phyloP scores from a whole-genome alignment of 2,329 filamentous ascomycete species.

The Colletotrichum theobromicola region DNA sequence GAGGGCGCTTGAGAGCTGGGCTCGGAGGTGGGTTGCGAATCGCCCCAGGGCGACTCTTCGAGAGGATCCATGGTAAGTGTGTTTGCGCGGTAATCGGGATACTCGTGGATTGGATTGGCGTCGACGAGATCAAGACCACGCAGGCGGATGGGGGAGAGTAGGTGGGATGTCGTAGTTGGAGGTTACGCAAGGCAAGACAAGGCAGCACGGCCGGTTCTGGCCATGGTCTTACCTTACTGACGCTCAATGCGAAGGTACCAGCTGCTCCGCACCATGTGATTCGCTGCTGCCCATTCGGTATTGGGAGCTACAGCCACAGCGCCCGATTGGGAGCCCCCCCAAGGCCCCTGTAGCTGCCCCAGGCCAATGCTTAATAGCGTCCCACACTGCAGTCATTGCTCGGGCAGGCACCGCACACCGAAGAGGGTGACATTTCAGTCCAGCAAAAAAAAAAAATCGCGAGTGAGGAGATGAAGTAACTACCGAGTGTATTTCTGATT shows the following conservation, averaged over 20 bases:
- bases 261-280: slow-evolving; percentile 17
- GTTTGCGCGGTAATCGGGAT: background rate
- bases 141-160: background rate
- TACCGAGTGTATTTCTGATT: background rate
- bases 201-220: slow-evolving; percentile 15
- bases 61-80: slow-evolving; percentile 47
- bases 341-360: background rate
- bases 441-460: background rate
- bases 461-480: background rate
- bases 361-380: background rate
- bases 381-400: background rate
- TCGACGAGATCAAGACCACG: background rate
- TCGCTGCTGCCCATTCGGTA: background rate
- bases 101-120: background rate
- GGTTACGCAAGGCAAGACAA: slow-evolving; percentile 3
- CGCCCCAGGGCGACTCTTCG: slow-evolving; percentile 61
- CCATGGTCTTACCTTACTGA: slow-evolving; percentile 1
- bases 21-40: slow-evolving; percentile 40
- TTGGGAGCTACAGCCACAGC: slow-evolving; percentile 11
- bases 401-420: background rate
- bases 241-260: background rate
- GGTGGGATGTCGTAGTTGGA: slow-evolving; percentile 7
- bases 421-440: background rate
- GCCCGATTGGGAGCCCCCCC: background rate
- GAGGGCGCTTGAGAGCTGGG: slow-evolving; percentile 36